Percentiles rank a stretch among this genome's conserved stretches.
These are phyloP conservation scores for Raphanus hybrid DNA, from an alignment of 441 rosid genomes.

Conservation along the genomic window DNA sequence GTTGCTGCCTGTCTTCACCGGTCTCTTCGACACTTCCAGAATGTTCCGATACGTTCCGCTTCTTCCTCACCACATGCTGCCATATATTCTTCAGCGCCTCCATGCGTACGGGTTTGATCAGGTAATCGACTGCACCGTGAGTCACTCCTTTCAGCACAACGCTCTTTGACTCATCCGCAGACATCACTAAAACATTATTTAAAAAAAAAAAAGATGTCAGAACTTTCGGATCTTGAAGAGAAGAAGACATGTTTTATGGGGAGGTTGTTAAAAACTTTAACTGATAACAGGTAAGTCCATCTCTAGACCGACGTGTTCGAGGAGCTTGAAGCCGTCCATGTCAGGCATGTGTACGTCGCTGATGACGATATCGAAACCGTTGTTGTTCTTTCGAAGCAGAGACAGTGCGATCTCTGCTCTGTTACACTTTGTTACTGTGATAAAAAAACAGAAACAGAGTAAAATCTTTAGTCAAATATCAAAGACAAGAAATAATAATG, in stretches of 20 bases:
- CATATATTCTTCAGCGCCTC: conserved; percentile 90
- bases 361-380: conserved; percentile 82
- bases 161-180: conserved; percentile 81
- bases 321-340: conserved; percentile 95
- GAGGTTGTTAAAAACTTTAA: conserved; percentile 40
- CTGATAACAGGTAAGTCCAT: conserved; percentile 98
- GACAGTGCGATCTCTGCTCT: conserved; percentile 79
- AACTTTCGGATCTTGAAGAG: conserved; percentile 5
- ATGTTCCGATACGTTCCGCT: conserved; percentile 68
- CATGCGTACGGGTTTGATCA: conserved; percentile 84
- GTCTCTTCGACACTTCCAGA: conserved; percentile 79
- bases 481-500: not conserved
- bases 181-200: conserved; percentile 69
- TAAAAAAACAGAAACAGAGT: conserved; percentile 17
- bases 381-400: conserved; percentile 66
- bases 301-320: conserved; percentile 75
- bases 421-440: conserved; percentile 83
- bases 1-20: conserved; percentile 51
- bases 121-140: conserved; percentile 91
- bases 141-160: conserved; percentile 95
- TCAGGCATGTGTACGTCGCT: conserved; percentile 99
- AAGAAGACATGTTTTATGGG: not conserved
- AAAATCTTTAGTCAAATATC: not conserved
- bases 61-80: conserved; percentile 93
- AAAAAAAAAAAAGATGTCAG: not conserved